phyloP scores from a whole-genome alignment of 495 filamentous ascomycete genomes.

The Aspergillus carlsbadensis region DNA sequence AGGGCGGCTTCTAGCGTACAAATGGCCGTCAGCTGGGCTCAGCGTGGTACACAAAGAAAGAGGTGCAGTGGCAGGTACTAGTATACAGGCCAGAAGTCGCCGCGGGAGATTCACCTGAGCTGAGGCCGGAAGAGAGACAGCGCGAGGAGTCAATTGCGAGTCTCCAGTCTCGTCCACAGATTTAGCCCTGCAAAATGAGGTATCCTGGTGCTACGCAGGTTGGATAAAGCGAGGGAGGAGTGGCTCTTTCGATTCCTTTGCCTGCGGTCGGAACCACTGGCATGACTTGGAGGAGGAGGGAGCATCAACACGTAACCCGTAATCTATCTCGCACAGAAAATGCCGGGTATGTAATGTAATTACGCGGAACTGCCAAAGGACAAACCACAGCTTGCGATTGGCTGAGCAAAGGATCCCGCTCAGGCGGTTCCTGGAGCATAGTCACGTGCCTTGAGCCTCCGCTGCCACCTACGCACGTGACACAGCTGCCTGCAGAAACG shows the following conservation, averaged over 20 bases:
- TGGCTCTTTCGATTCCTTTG: neutral
- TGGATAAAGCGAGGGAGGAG: slow-evolving; percentile 3
- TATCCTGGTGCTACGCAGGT: slow-evolving; percentile 24
- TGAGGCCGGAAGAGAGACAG: slow-evolving; percentile 2
- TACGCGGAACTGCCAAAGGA: slow-evolving; percentile 29
- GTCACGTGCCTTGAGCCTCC: slow-evolving; percentile 19
- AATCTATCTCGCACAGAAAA: slow-evolving; percentile 4
- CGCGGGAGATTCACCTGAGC: neutral
- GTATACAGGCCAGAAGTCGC: neutral
- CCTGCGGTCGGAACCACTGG: neutral
- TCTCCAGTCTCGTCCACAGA: neutral
- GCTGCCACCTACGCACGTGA: slow-evolving; percentile 24
- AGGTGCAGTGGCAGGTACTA: too few species aligned
- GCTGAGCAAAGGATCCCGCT: slow-evolving; percentile 5
- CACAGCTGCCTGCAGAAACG: slow-evolving; percentile 22
- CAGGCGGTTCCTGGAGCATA: neutral
- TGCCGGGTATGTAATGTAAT: slow-evolving; percentile 19
- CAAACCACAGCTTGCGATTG: slow-evolving; percentile 42
- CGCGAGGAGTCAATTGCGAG: slow-evolving; percentile 10
- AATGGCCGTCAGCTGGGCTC: neutral
- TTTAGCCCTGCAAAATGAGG: slow-evolving; percentile 17
- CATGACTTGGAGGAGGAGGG: too few species aligned
- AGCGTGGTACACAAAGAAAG: neutral
- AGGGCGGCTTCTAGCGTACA: neutral
- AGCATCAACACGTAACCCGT: slow-evolving; percentile 11